Percentiles rank a stretch among this genome's conserved stretches.
phyloP scores from a whole-genome alignment of 2,329 filamentous ascomycete species.

The Didymella pinodella region DNA sequence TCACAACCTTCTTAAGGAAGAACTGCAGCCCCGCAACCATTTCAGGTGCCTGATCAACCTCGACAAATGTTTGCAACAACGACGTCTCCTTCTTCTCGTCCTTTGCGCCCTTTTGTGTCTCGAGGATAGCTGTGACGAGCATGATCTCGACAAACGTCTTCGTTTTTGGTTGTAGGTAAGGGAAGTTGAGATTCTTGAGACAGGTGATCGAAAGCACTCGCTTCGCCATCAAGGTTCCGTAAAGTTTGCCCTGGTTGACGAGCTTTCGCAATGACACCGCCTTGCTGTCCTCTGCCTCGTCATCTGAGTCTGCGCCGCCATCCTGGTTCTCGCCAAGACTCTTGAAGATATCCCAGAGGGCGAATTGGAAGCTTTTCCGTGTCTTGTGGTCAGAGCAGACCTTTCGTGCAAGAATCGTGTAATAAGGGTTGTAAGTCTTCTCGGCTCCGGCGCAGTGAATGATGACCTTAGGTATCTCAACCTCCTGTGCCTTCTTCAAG shows the following conservation, averaged over 20 bases:
- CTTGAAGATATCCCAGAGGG: constrained; percentile 85
- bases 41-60: constrained; percentile 68
- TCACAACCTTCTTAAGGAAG: constrained; percentile 78
- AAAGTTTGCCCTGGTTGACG: constrained; percentile 74
- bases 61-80: constrained; percentile 72
- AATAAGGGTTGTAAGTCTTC: constrained; percentile 88
- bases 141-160: constrained; percentile 81
- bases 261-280: constrained; percentile 64
- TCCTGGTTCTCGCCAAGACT: constrained; percentile 81
- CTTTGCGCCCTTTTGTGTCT: constrained; percentile 63
- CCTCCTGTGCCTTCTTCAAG: constrained; percentile 84
- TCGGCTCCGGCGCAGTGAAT: constrained; percentile 88
- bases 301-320: constrained; percentile 65
- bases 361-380: constrained; percentile 85
- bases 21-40: constrained; percentile 79
- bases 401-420: constrained; percentile 81
- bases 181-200: constrained; percentile 77
- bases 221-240: constrained; percentile 67
- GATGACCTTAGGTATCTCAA: constrained; percentile 86
- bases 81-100: constrained; percentile 62
- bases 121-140: constrained; percentile 76
- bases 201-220: constrained; percentile 65
- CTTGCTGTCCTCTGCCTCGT: constrained; percentile 61
- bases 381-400: constrained; percentile 79
- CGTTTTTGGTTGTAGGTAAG: constrained; percentile 78